Conservation (phyloP, 257 asterid genomes). For the Nemophila menziesii region DNA sequence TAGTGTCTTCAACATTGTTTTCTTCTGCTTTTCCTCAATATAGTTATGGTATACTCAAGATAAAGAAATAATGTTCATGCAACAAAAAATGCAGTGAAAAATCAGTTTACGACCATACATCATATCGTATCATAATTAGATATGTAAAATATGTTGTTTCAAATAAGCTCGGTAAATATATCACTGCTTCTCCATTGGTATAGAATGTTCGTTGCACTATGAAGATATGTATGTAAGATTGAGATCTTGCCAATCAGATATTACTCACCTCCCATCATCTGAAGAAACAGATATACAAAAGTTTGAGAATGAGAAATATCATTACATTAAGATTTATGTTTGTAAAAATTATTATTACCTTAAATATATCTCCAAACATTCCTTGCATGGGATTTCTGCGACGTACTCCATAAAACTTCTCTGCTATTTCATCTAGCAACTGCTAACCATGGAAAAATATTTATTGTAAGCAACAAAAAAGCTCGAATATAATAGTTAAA, state of each 20-base stretch:
- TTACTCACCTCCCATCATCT: slow-evolving; percentile 59
- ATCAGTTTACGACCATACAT: too few species aligned
- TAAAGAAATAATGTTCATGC: too few species aligned
- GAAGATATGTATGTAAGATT: background rate
- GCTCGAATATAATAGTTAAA: background rate
- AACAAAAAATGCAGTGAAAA: too few species aligned
- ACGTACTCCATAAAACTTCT: slow-evolving; percentile 54
- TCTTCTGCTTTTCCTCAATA: too few species aligned
- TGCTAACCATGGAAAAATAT: slow-evolving; percentile 18
- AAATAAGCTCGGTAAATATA: too few species aligned
- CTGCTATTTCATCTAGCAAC: slow-evolving; percentile 54
- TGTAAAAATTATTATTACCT: slow-evolving; percentile 21
- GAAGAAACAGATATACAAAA: slow-evolving; percentile 13
- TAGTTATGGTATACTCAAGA: too few species aligned
- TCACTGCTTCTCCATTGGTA: too few species aligned
- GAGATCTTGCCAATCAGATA: background rate
- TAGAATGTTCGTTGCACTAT: background rate
- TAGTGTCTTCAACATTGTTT: too few species aligned
- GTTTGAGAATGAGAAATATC: background rate
- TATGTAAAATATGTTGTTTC: too few species aligned
- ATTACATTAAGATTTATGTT: background rate
- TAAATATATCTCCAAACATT: slow-evolving; percentile 65
- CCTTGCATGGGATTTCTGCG: slow-evolving; percentile 57
- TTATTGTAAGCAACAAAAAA: background rate
- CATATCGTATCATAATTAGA: too few species aligned